Evolutionary conservation across 352 stramenopile species (phyloP).

Genomic region (Phytophthora gonapodyides): DNA sequence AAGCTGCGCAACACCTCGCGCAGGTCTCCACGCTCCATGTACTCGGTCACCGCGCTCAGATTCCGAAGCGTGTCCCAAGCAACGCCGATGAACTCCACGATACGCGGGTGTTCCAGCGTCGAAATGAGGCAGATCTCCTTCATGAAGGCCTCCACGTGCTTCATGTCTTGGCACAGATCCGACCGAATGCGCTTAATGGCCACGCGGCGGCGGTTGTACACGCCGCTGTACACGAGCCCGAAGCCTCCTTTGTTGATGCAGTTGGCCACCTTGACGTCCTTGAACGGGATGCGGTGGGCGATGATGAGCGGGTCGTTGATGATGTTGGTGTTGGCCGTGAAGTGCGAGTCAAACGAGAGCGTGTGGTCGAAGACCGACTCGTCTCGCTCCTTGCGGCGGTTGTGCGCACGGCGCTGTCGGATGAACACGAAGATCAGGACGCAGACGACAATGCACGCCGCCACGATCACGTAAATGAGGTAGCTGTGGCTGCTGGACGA

Average conservation of each 20-base stretch:
- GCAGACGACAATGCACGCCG: slow-evolving; percentile 47
- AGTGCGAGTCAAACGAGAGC: slow-evolving; percentile 61
- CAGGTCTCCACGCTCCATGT: slow-evolving; percentile 75
- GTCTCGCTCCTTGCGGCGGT: slow-evolving; percentile 42
- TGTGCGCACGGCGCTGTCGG: slow-evolving; percentile 41
- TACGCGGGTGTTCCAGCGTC: slow-evolving; percentile 57
- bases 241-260: slow-evolving; percentile 71
- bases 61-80: slow-evolving; percentile 66
- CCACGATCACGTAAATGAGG: slow-evolving; percentile 48
- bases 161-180: slow-evolving; percentile 53
- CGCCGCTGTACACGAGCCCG: slow-evolving; percentile 63
- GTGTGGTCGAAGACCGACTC: slow-evolving; percentile 60
- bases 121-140: slow-evolving; percentile 71
- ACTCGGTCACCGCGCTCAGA: slow-evolving; percentile 65
- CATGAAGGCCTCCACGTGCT: slow-evolving; percentile 65
- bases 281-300: slow-evolving; percentile 62
- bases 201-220: slow-evolving; percentile 62
- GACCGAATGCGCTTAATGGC: slow-evolving; percentile 71
- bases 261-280: slow-evolving; percentile 60
- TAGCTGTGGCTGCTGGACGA: slow-evolving; percentile 45
- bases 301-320: slow-evolving; percentile 71
- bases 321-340: slow-evolving; percentile 53
- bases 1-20: slow-evolving; percentile 59
- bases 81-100: slow-evolving; percentile 74
- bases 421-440: slow-evolving; percentile 56